Evolutionary conservation across 345 rosid genomes (phyloP).

Genomic region (Turnera subulata): DNA sequence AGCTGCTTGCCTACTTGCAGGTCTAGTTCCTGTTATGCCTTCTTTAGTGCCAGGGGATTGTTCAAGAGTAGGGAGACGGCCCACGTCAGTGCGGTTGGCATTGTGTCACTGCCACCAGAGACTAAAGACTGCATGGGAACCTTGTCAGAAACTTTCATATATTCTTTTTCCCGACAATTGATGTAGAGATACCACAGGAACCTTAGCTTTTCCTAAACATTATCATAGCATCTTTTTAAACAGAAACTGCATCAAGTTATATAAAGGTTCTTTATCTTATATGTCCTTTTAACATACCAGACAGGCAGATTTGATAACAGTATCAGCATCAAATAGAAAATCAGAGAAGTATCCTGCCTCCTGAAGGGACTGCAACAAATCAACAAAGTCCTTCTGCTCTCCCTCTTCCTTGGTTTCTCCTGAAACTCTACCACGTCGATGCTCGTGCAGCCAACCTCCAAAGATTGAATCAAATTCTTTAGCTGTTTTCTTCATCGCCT

Average conservation of each 20-base stretch:
- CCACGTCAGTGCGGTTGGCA: conserved; percentile 44
- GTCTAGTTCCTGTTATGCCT: conserved; percentile 52
- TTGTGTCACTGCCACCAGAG: conserved; percentile 47
- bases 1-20: conserved; percentile 40
- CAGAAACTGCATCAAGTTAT: too few relatives aligned
- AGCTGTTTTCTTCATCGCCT: conserved; percentile 57
- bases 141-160: not conserved
- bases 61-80: conserved; percentile 52
- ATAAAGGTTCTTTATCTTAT: too few relatives aligned
- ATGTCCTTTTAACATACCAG: conserved; percentile 47
- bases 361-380: conserved; percentile 47
- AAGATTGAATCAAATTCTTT: conserved; percentile 36
- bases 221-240: too few relatives aligned
- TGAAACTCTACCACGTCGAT: conserved; percentile 28
- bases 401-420: conserved; percentile 12
- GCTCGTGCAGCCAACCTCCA: conserved; percentile 43
- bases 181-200: too few relatives aligned
- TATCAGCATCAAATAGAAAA: conserved; percentile 38
- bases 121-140: conserved; percentile 34
- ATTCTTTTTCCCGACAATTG: too few relatives aligned
- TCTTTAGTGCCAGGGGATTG: conserved; percentile 32
- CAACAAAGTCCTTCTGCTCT: conserved; percentile 46
- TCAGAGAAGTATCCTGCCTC: conserved; percentile 34
- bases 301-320: conserved; percentile 52
- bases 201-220: too few relatives aligned